Percentiles rank a stretch among this genome's conserved stretches.
Evolutionary conservation across 805 yeast species (phyloP).

Genomic region (Lipomyces chichibuensis): DNA sequence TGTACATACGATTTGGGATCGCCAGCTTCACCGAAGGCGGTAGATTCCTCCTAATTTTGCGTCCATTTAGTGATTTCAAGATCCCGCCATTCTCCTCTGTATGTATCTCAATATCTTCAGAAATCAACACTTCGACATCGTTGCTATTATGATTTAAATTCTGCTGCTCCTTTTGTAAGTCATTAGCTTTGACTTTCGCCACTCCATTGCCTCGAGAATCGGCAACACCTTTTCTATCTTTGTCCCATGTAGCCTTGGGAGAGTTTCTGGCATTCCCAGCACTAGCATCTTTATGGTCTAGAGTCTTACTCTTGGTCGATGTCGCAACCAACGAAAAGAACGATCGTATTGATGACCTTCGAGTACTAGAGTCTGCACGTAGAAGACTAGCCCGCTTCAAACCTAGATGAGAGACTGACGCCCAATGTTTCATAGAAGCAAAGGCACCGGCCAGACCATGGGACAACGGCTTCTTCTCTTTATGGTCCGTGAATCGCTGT

Average conservation of each 20-base stretch:
- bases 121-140: not conserved
- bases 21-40: not conserved
- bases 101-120: not conserved
- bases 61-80: not conserved
- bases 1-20: constrained; percentile 11
- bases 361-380: not conserved
- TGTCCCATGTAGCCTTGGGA: not conserved
- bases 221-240: not conserved
- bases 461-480: not conserved
- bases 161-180: not conserved
- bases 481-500: not conserved
- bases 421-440: constrained; percentile 13
- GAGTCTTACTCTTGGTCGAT: not conserved
- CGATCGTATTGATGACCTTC: not conserved
- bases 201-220: not conserved
- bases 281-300: not conserved
- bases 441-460: constrained; percentile 6
- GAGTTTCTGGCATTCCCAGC: not conserved
- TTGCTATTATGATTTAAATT: not conserved
- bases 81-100: not conserved
- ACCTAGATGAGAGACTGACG: not conserved
- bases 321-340: not conserved
- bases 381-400: not conserved
- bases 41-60: not conserved
- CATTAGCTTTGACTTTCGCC: not conserved